Conservation (phyloP, 2,329 filamentous ascomycete species). For the Alternaria atra region DNA sequence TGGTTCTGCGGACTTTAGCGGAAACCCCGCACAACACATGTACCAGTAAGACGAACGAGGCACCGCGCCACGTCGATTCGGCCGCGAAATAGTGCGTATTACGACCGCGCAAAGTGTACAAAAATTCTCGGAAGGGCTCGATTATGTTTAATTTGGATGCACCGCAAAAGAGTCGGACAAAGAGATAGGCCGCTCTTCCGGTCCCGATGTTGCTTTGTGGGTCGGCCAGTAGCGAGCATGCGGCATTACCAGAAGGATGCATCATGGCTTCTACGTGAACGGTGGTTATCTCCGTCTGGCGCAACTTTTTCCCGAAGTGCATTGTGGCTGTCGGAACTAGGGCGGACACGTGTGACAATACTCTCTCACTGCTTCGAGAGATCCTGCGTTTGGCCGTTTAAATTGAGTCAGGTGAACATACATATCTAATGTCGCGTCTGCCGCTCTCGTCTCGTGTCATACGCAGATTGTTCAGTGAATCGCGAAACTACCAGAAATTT, state of each 20-base stretch:
- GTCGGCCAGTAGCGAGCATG: slow-evolving; percentile 21
- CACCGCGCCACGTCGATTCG: slow-evolving; percentile 5
- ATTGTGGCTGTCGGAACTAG: slow-evolving; percentile 7
- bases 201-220: not conserved
- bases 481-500: not conserved
- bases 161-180: slow-evolving; percentile 19
- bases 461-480: slow-evolving; percentile 2
- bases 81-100: not conserved
- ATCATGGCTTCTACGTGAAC: slow-evolving; percentile 23
- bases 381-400: not conserved
- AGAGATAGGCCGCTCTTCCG: slow-evolving; percentile 16
- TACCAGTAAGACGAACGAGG: not conserved
- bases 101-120: not conserved
- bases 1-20: not conserved
- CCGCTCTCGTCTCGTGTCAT: slow-evolving; percentile 12
- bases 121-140: not conserved
- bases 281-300: slow-evolving; percentile 23
- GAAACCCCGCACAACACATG: not conserved
- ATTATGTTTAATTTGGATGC: not conserved
- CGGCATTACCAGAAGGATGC: not conserved
- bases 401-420: not conserved
- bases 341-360: not conserved
- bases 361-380: not conserved
- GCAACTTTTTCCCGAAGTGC: slow-evolving; percentile 3
- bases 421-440: slow-evolving; percentile 23